These are phyloP conservation scores for Biscogniauxia mediterranea DNA, from an alignment of 2,329 filamentous ascomycete genomes.

Conservation along the genomic window DNA sequence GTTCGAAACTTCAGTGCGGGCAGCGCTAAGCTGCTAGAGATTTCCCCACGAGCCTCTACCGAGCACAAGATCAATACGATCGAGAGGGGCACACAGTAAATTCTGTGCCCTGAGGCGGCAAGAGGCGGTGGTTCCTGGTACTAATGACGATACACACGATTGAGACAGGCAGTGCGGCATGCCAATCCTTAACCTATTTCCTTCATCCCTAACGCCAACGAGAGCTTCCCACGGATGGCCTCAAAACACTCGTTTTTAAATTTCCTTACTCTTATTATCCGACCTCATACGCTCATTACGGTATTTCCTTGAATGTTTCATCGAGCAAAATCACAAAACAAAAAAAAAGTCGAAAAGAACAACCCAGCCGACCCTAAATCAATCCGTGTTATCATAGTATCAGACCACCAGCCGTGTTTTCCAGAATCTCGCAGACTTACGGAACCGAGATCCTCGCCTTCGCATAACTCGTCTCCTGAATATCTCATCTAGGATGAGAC, in stretches of 20 bases:
- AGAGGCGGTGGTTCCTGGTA: conserved; percentile 11
- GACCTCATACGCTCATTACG: conserved; percentile 33
- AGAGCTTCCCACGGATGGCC: conserved; percentile 6
- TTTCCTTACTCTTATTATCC: conserved; percentile 27
- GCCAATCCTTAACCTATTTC: conserved; percentile 31
- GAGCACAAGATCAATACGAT: conserved; percentile 44
- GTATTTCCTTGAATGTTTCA: conserved; percentile 28
- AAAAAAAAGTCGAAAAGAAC: conserved; percentile 26
- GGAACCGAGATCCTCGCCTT: neutral
- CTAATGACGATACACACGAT: conserved; percentile 9
- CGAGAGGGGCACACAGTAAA: conserved; percentile 30
- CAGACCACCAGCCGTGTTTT: conserved; percentile 3
- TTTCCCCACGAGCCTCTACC: conserved; percentile 55
- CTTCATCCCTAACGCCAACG: conserved; percentile 5
- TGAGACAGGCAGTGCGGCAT: conserved; percentile 19
- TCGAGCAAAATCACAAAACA: conserved; percentile 15
- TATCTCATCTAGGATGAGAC: conserved; percentile 6
- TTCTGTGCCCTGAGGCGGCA: conserved; percentile 3
- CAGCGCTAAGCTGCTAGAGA: conserved; percentile 71
- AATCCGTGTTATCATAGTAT: conserved; percentile 10
- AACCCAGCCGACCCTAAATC: conserved; percentile 17
- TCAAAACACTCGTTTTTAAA: conserved; percentile 18
- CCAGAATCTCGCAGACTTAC: neutral
- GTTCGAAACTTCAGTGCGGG: conserved; percentile 73
- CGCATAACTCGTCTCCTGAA: conserved; percentile 5